These are phyloP conservation scores for Westerdykella aurantiaca DNA, from an alignment of 2,329 filamentous ascomycete species.

Conservation along the genomic window DNA sequence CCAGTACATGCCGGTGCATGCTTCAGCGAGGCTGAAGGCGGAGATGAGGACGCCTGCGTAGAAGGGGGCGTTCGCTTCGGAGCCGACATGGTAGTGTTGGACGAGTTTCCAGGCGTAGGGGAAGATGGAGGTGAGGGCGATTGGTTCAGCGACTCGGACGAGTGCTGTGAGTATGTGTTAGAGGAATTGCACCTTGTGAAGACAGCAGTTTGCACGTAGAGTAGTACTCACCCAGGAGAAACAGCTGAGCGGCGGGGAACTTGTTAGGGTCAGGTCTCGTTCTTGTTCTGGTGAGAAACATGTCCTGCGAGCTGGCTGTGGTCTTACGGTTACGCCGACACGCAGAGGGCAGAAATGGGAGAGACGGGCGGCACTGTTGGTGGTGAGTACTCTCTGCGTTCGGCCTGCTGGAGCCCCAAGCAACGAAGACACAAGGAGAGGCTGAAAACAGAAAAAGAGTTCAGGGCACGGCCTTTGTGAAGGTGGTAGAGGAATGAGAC, in stretches of 20 bases:
- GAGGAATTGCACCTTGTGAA: not conserved
- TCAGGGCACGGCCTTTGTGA: not conserved
- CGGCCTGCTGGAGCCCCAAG: not conserved
- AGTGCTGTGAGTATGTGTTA: constrained; percentile 56
- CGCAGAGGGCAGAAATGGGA: constrained; percentile 5
- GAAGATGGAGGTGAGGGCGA: constrained; percentile 89
- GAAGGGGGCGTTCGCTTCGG: constrained; percentile 59
- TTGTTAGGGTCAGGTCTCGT: constrained; percentile 57
- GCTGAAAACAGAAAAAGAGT: not conserved
- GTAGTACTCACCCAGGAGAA: constrained; percentile 65
- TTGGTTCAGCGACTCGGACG: constrained; percentile 85
- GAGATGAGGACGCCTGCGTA: constrained; percentile 83
- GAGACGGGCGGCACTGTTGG: not conserved
- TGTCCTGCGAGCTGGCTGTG: constrained; percentile 47
- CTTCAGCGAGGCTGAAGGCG: constrained; percentile 84
- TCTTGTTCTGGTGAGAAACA: constrained; percentile 56
- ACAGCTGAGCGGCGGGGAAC: constrained; percentile 78
- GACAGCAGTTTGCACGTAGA: not conserved
- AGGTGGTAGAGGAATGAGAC: not conserved
- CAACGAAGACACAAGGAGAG: not conserved
- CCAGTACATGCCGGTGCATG: constrained; percentile 68
- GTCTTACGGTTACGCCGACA: constrained; percentile 45
- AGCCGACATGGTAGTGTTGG: constrained; percentile 32
- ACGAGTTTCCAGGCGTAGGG: constrained; percentile 57
- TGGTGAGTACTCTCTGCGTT: not conserved